Evolutionary conservation across 1,139 yeast genomes (phyloP), one percentile per base, ranked within the genome.

Genomic region (Yamadazyma triangularis): DNA sequence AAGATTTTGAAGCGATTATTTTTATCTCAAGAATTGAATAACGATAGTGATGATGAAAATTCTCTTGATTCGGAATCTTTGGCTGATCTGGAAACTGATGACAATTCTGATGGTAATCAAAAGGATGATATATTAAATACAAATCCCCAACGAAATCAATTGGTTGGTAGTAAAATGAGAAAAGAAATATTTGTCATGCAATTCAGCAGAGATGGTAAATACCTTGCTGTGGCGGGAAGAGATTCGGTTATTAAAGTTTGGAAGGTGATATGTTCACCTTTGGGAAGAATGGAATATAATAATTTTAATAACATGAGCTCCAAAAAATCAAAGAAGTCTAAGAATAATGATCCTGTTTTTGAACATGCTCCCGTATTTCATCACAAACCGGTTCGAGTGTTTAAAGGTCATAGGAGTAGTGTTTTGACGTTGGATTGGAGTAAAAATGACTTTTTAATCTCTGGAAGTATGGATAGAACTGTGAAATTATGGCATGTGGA

Each of bases 401-500:
- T 77, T 39, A 58, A 53, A 28, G 94, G 87, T 15, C 97, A 89
- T 53, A 58, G 73, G 1, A 73, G 74, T 29, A 83, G 86, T 39
- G 70, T 89, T 15, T 57, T 87, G 22, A 77, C 85, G 8, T 51
- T 89, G 25, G 86, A 86, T 46, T 89, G 97, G 97, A 82, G 94
- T 34, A 83, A 82, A 43, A 88, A 88, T 56, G 82, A 81, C 48
- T 89, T 89, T 42, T 54, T 89, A 20, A 52, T 88, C 1, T 71
- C 94, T 1, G 82, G 94, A 3, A 82, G 95, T 6, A 85, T 85
- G 84, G 97, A 89, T 56, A 74, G 77, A 42, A 81, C 94, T 0
- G 95, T 79, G 1, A 73, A 76, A 38, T 59, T 89, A 28, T 89
- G 96, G 96, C 95, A 89, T 53, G 72, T 82, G 9, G 86, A 84